Evolutionary conservation across 164 flowering plant species (phyloP).

Genomic region (Kingdonia uniflora): DNA sequence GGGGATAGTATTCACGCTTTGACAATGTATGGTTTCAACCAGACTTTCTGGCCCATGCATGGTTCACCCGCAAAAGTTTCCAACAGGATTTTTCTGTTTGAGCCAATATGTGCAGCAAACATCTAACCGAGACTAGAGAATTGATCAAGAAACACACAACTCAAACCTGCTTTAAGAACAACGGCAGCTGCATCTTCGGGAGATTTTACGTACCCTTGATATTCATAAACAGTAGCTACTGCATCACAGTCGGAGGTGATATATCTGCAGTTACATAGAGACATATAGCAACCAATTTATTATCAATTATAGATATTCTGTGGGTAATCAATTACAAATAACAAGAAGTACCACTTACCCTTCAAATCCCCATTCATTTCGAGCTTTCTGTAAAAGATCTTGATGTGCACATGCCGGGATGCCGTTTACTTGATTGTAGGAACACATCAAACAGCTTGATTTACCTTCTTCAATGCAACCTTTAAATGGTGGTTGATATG

Average conservation of each 20-base stretch:
- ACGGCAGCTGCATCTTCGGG: slow-evolving; percentile 81
- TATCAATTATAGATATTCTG: no score
- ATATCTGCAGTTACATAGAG: slow-evolving; percentile 38
- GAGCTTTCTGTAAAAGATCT: slow-evolving; percentile 52
- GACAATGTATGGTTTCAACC: no score
- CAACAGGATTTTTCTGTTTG: no score
- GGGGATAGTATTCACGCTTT: no score
- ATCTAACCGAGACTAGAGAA: no score
- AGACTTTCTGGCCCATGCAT: no score
- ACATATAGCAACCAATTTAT: neutral
- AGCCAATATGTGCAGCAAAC: no score
- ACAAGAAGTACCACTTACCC: slow-evolving; percentile 38
- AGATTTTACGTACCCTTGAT: slow-evolving; percentile 46
- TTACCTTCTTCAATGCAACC: slow-evolving; percentile 72
- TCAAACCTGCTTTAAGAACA: slow-evolving; percentile 76
- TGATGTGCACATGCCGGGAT: slow-evolving; percentile 64
- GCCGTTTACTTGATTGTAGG: slow-evolving; percentile 81
- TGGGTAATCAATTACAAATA: no score
- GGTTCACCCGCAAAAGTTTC: no score
- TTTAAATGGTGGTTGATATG: slow-evolving; percentile 75
- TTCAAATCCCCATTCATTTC: slow-evolving; percentile 74
- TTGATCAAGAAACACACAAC: neutral
- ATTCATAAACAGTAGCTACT: slow-evolving; percentile 70
- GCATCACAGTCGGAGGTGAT: slow-evolving; percentile 97
- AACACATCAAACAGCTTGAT: slow-evolving; percentile 97